Evolutionary conservation across 2,329 filamentous ascomycete genomes (phyloP), one percentile per base, ranked within the genome.

Genomic region (Fusarium sp.): DNA sequence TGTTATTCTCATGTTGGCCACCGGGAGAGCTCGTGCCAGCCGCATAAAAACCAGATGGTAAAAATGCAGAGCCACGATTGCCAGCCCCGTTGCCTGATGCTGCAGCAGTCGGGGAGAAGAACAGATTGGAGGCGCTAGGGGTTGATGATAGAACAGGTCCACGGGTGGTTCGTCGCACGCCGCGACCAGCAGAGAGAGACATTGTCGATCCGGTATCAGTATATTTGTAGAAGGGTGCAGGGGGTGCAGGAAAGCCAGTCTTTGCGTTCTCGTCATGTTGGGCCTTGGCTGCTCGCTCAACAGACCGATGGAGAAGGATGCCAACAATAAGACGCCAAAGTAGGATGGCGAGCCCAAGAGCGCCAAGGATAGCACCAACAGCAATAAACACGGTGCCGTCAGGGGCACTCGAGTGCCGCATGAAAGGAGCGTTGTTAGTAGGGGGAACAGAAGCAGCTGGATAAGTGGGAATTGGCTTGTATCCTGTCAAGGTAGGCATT

Each of bases 341-440:
- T 18, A 99, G 87, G 50, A 98, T 90, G n/a, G 91, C 91, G 14
- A 94, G 85, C 17, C 91, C 94, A 73, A 98, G 90, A 74, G 95
- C 92, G 22, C 94, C 96, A 12, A 99, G 89, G 34, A 94, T 92
- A 32, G 95, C 93, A 51, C 96, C 96, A 3, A 98, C 96, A 28
- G 91, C 93, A 78, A 99, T 99, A 85, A 99, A 99, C 67, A 99
- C 93, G 8, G 96, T 98, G 62, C 96, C 96, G 79, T 98, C 93
- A 6, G 96, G 96, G 17, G 95, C 87, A 60, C 84, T 91, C 2
- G 95, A 97, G 78, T 92, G 91, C 79, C 95, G 92, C 94, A 98
- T 98, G 81, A 94, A 99, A 22, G 96, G 95, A 10, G 96, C 96
- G 79, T 92, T 90, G 44, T 89, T 87, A 7, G 94, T 98, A 32